Conservation (phyloP, 495 filamentous ascomycete species). For the Penicillium desertorum region DNA sequence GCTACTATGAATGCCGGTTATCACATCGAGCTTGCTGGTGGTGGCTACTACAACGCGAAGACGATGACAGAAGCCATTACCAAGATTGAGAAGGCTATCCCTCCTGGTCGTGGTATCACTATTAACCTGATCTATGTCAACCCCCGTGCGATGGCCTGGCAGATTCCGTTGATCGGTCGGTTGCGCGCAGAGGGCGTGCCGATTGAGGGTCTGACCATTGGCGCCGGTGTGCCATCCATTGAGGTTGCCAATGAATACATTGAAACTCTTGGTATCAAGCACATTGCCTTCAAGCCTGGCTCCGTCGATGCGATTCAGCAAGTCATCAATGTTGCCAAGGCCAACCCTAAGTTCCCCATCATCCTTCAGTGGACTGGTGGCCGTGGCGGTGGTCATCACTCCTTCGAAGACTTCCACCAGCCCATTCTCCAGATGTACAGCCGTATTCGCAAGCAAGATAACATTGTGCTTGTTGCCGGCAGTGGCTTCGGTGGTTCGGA, state of each 20-base stretch:
- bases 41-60: slow-evolving; percentile 91
- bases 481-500: slow-evolving; percentile 50
- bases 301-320: slow-evolving; percentile 46
- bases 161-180: slow-evolving; percentile 85
- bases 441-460: slow-evolving; percentile 42
- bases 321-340: slow-evolving; percentile 48
- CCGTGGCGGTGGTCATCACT: slow-evolving; percentile 53
- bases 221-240: slow-evolving; percentile 51
- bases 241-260: slow-evolving; percentile 51
- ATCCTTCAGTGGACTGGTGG: slow-evolving; percentile 55
- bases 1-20: slow-evolving; percentile 95
- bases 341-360: slow-evolving; percentile 47
- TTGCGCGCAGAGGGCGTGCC: slow-evolving; percentile 86
- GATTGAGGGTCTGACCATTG: slow-evolving; percentile 76
- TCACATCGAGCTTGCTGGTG: slow-evolving; percentile 85
- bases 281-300: slow-evolving; percentile 53
- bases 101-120: slow-evolving; percentile 87
- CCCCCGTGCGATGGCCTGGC: slow-evolving; percentile 94
- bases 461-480: slow-evolving; percentile 50
- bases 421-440: slow-evolving; percentile 48
- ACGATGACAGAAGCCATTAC: slow-evolving; percentile 83
- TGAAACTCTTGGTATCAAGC: slow-evolving; percentile 44
- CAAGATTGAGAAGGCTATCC: slow-evolving; percentile 87
- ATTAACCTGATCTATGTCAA: slow-evolving; percentile 97
- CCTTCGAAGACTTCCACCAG: slow-evolving; percentile 52